These are phyloP conservation scores for Phaeotremella fagi DNA, from an alignment of 768 basidiomycete genomes.

Conservation along the genomic window DNA sequence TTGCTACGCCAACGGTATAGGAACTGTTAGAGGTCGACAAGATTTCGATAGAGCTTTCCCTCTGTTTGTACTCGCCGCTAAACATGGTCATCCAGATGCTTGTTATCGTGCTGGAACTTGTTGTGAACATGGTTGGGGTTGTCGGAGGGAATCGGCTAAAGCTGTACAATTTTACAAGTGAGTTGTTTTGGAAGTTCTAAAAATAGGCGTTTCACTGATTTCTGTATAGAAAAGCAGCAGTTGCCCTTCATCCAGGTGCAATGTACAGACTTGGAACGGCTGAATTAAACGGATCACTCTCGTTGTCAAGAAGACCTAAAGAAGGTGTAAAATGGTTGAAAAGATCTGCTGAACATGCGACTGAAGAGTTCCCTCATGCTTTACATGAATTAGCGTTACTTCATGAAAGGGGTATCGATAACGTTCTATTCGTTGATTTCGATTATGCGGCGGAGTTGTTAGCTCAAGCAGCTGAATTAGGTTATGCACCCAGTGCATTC, in stretches of 20 bases:
- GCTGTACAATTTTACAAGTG: constrained; percentile 79
- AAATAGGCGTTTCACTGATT: neutral
- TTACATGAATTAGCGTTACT: constrained; percentile 88
- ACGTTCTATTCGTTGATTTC: constrained; percentile 92
- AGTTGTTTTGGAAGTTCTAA: constrained; percentile 14
- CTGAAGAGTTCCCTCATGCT: constrained; percentile 92
- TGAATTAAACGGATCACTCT: constrained; percentile 92
- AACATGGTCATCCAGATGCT: constrained; percentile 94
- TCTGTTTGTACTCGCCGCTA: constrained; percentile 89
- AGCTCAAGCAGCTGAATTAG: constrained; percentile 91
- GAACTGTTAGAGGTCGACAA: constrained; percentile 79
- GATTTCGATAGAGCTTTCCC: constrained; percentile 98
- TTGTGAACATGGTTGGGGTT: constrained; percentile 99
- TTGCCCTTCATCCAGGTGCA: constrained; percentile 83
- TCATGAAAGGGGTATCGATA: constrained; percentile 96
- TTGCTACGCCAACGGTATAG: constrained; percentile 97
- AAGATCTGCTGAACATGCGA: constrained; percentile 79
- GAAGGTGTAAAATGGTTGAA: constrained; percentile 99
- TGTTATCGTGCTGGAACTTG: constrained; percentile 94
- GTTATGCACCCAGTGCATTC: constrained; percentile 93
- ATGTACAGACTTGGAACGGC: constrained; percentile 95
- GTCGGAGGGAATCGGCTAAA: constrained; percentile 83
- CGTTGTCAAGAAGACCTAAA: constrained; percentile 76
- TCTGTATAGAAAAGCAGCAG: constrained; percentile 67
- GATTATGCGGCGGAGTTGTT: constrained; percentile 92